A percentile compares a stretch with the other conserved stretches of the same genome.
Evolutionary conservation across 257 asterid species (phyloP).

Genomic region (Solanum bulbocastanum): DNA sequence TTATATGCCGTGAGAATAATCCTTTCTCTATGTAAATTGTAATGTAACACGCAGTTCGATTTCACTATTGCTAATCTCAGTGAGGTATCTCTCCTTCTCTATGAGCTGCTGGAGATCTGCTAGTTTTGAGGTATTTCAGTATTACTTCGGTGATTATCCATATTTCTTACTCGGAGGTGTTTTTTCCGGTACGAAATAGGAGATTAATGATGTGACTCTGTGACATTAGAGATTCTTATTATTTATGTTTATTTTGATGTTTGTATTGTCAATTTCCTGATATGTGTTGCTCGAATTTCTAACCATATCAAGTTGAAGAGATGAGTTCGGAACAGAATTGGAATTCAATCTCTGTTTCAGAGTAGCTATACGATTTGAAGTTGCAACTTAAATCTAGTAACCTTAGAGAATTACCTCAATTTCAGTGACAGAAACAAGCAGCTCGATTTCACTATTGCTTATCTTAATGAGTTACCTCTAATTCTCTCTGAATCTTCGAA

Average conservation of each 20-base stretch:
- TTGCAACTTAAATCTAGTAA: background rate
- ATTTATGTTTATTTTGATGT: background rate
- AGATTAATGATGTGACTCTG: background rate
- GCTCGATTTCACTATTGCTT: background rate
- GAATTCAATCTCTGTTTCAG: background rate
- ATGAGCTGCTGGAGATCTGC: background rate
- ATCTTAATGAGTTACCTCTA: background rate
- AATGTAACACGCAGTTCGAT: background rate
- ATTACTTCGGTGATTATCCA: background rate
- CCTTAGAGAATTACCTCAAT: background rate
- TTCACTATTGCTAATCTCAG: background rate
- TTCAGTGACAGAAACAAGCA: background rate
- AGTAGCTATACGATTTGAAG: background rate
- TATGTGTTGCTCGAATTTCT: background rate
- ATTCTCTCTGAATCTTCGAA: background rate
- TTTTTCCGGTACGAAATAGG: background rate
- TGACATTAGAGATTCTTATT: background rate
- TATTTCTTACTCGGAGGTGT: background rate
- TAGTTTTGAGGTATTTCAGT: background rate
- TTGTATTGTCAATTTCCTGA: background rate
- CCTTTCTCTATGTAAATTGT: background rate
- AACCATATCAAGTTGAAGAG: background rate
- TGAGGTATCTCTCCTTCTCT: background rate
- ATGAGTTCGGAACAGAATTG: background rate
- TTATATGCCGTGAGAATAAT: background rate